Percentiles rank a stretch among this genome's conserved stretches.
Conservation (phyloP, 768 basidiomycete species). For the Clavaria fumosa region DNA sequence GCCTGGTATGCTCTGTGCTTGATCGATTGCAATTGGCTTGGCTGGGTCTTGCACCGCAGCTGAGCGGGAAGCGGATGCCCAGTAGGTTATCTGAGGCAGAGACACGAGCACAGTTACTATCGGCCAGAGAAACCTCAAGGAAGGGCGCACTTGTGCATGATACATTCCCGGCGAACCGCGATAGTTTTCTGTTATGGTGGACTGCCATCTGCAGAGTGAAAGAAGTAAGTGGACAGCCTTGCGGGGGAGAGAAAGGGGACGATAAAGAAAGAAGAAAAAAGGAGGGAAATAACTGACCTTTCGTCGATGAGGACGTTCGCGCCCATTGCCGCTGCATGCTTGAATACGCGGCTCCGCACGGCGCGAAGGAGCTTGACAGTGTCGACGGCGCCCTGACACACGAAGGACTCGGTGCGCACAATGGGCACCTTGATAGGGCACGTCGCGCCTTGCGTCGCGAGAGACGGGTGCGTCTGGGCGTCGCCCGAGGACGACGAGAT, state of each 20-base stretch:
- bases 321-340: slow-evolving; percentile 32
- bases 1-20: slow-evolving; percentile 47
- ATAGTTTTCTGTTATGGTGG: too few relatives aligned
- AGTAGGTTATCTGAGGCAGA: slow-evolving; percentile 39
- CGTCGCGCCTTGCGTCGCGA: slow-evolving; percentile 15
- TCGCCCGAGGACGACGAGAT: slow-evolving; percentile 24
- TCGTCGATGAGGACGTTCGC: slow-evolving; percentile 55
- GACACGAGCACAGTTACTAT: not conserved
- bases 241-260: slow-evolving; percentile 3
- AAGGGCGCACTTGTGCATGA: slow-evolving; percentile 1
- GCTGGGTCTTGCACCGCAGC: slow-evolving; percentile 37
- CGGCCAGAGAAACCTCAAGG: slow-evolving; percentile 1
- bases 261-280: slow-evolving; percentile 2
- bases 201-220: slow-evolving; percentile 58
- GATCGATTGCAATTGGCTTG: slow-evolving; percentile 45
- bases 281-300: slow-evolving; percentile 32
- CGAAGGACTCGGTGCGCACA: slow-evolving; percentile 27
- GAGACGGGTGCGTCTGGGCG: slow-evolving; percentile 25
- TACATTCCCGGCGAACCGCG: too few relatives aligned
- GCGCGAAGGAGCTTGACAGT: slow-evolving; percentile 38
- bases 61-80: slow-evolving; percentile 42
- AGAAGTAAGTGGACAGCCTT: too few relatives aligned
- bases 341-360: slow-evolving; percentile 34
- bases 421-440: slow-evolving; percentile 7
- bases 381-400: slow-evolving; percentile 51